These are phyloP conservation scores for Fusarium tricinctum DNA, from an alignment of 2,329 filamentous ascomycete species.

Conservation along the genomic window DNA sequence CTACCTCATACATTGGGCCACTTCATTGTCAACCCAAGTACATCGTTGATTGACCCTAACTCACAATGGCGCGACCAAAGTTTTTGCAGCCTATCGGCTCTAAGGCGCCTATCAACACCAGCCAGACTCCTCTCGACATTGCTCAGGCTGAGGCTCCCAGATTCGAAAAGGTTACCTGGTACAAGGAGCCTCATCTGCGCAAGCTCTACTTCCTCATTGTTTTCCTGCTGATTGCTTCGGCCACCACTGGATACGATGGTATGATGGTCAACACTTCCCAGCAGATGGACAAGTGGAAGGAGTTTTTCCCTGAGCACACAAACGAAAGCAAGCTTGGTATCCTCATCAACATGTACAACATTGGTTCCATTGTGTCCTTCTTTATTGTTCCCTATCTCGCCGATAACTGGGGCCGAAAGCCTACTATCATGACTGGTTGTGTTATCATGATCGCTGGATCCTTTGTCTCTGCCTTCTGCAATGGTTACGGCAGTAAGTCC, in stretches of 20 bases:
- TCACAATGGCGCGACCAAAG: conserved; percentile 46
- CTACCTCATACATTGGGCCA: conserved; percentile 12
- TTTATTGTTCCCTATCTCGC: conserved; percentile 63
- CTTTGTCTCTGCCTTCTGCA: conserved; percentile 59
- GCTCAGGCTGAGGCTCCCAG: conserved; percentile 62
- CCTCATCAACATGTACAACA: conserved; percentile 67
- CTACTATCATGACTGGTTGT: conserved; percentile 61
- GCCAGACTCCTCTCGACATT: conserved; percentile 50
- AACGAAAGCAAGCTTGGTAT: conserved; percentile 62
- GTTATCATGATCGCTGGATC: conserved; percentile 62
- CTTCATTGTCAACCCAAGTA: conserved; percentile 12
- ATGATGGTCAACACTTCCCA: conserved; percentile 72
- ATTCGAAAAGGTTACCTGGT: conserved; percentile 70
- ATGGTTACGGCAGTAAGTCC: conserved; percentile 59
- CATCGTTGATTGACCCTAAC: conserved; percentile 7
- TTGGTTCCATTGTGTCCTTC: conserved; percentile 63
- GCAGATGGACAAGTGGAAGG: conserved; percentile 67
- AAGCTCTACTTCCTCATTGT: conserved; percentile 67
- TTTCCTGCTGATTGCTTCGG: conserved; percentile 71
- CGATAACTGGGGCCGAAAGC: conserved; percentile 60
- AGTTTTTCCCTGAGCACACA: conserved; percentile 61
- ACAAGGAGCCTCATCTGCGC: conserved; percentile 67
- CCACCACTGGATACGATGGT: conserved; percentile 73
- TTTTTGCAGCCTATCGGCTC: conserved; percentile 46
- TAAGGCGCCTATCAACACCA: conserved; percentile 29